phyloP scores from a whole-genome alignment of 2,329 filamentous ascomycete genomes.

The Aspergillus ochraceus region DNA sequence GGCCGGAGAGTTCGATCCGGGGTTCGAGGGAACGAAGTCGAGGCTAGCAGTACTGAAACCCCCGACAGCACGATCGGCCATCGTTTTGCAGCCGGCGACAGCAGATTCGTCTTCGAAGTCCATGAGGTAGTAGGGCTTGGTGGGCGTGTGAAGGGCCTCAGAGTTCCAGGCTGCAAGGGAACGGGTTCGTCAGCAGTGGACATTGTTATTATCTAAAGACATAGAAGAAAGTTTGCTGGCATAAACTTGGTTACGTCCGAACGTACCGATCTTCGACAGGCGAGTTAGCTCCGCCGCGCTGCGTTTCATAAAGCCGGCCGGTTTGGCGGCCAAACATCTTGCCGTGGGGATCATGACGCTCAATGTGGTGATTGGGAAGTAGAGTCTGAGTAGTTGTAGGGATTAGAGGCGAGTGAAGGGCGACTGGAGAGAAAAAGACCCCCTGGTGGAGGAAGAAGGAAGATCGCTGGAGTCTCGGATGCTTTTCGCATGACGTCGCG shows the following conservation, averaged over 20 bases:
- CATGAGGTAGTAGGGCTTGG: constrained; percentile 41
- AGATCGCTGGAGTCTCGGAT: not conserved
- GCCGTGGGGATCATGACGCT: constrained; percentile 41
- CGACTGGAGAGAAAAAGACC: not conserved
- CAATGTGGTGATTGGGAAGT: not conserved
- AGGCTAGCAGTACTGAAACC: constrained; percentile 76
- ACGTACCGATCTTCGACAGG: constrained; percentile 55
- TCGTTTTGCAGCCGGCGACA: constrained; percentile 60
- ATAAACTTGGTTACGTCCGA: not conserved
- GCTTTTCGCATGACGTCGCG: not conserved
- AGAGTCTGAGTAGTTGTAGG: no score
- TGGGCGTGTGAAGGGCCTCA: constrained; percentile 38
- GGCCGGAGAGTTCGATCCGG: constrained; percentile 47
- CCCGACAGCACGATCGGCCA: constrained; percentile 84
- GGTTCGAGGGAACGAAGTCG: constrained; percentile 60
- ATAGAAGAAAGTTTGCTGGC: not conserved
- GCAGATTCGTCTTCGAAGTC: constrained; percentile 41
- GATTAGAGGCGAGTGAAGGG: not conserved
- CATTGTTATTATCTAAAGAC: not conserved
- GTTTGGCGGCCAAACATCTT: constrained; percentile 38
- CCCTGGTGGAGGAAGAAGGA: not conserved
- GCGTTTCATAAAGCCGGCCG: constrained; percentile 56
- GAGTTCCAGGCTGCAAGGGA: constrained; percentile 40
- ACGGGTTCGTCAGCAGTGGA: constrained; percentile 9
- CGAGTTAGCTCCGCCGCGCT: constrained; percentile 61